phyloP scores from a whole-genome alignment of 495 filamentous ascomycete genomes.

The Trypethelium eluteriae region DNA sequence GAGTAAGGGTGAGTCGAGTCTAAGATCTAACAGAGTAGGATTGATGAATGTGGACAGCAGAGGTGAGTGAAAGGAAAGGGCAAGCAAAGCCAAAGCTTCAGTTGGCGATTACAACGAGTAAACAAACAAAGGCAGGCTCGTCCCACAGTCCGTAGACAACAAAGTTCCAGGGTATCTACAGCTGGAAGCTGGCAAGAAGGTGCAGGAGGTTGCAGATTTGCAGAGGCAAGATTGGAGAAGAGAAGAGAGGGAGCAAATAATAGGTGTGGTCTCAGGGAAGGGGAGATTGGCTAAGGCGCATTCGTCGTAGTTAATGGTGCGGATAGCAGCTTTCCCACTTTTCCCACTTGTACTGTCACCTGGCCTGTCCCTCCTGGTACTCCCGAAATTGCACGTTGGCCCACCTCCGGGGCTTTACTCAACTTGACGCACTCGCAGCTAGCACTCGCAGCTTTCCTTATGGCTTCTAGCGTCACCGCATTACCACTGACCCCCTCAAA shows the following conservation, averaged over 20 bases:
- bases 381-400: conserved; percentile 11
- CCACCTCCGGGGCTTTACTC: conserved; percentile 1
- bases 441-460: not conserved
- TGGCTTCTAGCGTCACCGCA: not conserved
- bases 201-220: not conserved
- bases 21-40: not conserved
- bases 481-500: not conserved
- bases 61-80: conserved; percentile 13
- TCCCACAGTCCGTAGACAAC: conserved; percentile 12
- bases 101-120: conserved; percentile 19
- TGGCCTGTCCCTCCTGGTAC: not conserved
- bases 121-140: conserved; percentile 29
- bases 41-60: not conserved
- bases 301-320: not conserved
- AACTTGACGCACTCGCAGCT: not conserved
- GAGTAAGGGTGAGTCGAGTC: not conserved
- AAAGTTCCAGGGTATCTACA: not conserved
- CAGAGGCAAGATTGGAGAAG: not conserved
- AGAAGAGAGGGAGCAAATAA: not conserved
- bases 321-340: not conserved
- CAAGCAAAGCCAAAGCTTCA: not conserved
- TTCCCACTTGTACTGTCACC: not conserved
- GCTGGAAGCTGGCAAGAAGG: not conserved
- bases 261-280: not conserved
- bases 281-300: not conserved